Base-by-base conservation (phyloP, 2,329 filamentous ascomycete species). In the Fusarium poae region DNA sequence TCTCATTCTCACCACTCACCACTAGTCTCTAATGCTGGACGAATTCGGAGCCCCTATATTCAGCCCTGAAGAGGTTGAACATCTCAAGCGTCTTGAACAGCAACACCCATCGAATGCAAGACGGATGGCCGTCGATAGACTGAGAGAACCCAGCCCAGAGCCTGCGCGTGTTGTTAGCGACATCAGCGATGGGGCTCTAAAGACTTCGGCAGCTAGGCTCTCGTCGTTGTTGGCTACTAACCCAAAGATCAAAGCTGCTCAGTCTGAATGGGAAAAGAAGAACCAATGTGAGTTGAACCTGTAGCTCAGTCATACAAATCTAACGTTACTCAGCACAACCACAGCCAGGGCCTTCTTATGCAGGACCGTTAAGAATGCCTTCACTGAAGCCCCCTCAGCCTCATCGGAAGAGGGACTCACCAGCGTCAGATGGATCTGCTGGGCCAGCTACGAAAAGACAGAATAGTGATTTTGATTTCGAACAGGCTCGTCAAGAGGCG, bases 181-280 rank as follows among this genome's bases (percentile, higher is more conserved):
- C n/a, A 62, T 72, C 9, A 5, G 52, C 18, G 40, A 45, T 11
- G 52, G 48, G 30, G 46, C 57, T 4, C 18, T 43, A 0, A 66
- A 67, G 34, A 23, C 61, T 10, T 50, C 62, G 18, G 42, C 42
- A 13, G 29, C 44, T 34, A 44, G 34, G 5, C 27, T 54, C 5
- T 21, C 40, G 18, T 16, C 40, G 25, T 25, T 43, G 40, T 25
- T 76, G 52, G 53, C 71, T 2, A 48, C 44, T 8, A 61, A 65
- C 29, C 58, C 72, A 29, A 73, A 62, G 27, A 78, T 80, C 6
- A 21, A 71, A 48, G 73, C 70, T 5, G 58, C 76, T 20, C 78
- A 79, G 56, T 65, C 63, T 32, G 55, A 73, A 16, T 80, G 79
- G 79, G 74, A 76, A 55, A 49, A 40, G 27, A 59, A 37, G 20